Percentiles rank a stretch among this genome's conserved stretches.
Conservation (phyloP, 225 moss, liverwort and hornwort genomes). For the Rhytidiadelphus loreus region DNA sequence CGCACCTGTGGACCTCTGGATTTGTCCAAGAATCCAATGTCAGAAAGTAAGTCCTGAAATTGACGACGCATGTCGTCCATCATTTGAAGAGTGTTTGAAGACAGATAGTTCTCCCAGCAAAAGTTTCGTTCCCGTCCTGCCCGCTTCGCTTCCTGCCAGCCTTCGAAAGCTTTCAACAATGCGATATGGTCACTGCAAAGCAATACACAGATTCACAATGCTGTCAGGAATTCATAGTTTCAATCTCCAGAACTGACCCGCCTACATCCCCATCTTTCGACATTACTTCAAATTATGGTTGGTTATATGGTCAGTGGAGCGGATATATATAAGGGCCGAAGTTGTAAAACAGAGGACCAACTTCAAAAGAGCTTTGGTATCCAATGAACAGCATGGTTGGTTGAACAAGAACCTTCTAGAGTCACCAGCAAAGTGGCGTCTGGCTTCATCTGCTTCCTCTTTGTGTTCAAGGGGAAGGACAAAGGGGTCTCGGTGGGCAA, state of each 20-base stretch:
- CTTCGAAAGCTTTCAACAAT: slow-evolving; percentile 73
- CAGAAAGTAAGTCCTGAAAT: slow-evolving; percentile 82
- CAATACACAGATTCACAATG: not conserved
- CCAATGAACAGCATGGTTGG: not conserved
- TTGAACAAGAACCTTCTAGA: slow-evolving; percentile 55
- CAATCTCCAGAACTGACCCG: not conserved
- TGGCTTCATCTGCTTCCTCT: slow-evolving; percentile 94
- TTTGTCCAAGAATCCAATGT: slow-evolving; percentile 91
- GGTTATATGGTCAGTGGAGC: not conserved
- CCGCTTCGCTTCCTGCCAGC: slow-evolving; percentile 83
- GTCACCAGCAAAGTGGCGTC: slow-evolving; percentile 78
- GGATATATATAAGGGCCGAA: not conserved
- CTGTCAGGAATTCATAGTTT: not conserved
- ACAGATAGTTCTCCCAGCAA: slow-evolving; percentile 93
- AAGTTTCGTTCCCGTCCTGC: slow-evolving; percentile 79
- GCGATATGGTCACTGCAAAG: slow-evolving; percentile 88
- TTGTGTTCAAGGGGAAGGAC: slow-evolving; percentile 93
- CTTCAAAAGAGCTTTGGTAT: not conserved
- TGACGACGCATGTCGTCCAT: slow-evolving; percentile 98
- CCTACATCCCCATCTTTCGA: not conserved
- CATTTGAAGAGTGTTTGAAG: slow-evolving; percentile 81
- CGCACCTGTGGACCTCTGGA: slow-evolving; percentile 46
- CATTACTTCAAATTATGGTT: not conserved
- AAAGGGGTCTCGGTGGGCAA: slow-evolving; percentile 95
- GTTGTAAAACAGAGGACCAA: not conserved